phyloP scores from a whole-genome alignment of 768 basidiomycete genomes.

The Suillus americanus region DNA sequence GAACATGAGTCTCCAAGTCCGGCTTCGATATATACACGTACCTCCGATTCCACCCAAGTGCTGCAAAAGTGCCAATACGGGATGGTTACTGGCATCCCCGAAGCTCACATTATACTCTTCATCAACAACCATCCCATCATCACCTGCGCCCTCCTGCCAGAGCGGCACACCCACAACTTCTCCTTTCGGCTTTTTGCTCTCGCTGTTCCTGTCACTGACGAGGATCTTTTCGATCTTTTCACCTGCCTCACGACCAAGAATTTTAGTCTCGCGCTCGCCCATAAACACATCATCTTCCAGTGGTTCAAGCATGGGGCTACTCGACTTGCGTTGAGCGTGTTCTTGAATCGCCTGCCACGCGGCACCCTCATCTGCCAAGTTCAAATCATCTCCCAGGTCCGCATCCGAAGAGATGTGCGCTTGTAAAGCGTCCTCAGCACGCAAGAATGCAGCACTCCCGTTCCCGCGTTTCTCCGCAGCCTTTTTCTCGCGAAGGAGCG shows the following conservation, averaged over 20 bases:
- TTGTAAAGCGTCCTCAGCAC: constrained; percentile 43
- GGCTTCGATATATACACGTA: constrained; percentile 24
- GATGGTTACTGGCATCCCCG: constrained; percentile 18
- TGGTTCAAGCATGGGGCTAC: constrained; percentile 12
- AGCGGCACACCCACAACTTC: constrained; percentile 26
- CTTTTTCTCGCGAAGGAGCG: constrained; percentile 54
- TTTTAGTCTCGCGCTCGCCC: constrained; percentile 33
- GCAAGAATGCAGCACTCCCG: constrained; percentile 41
- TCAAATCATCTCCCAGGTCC: constrained; percentile 18
- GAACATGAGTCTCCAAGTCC: neutral
- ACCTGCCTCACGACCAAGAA: constrained; percentile 33
- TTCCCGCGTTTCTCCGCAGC: constrained; percentile 31
- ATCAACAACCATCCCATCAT: constrained; percentile 17
- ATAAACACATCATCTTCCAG: constrained; percentile 29
- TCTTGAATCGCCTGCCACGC: constrained; percentile 39
- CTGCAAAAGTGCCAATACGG: constrained; percentile 33
- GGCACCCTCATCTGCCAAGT: constrained; percentile 38
- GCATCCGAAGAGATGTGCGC: constrained; percentile 26
- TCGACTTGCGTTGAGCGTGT: constrained; percentile 14
- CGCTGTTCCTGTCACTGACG: constrained; percentile 36
- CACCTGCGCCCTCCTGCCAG: constrained; percentile 29
- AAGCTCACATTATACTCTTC: neutral
- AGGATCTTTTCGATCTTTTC: constrained; percentile 47
- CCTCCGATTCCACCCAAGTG: constrained; percentile 30
- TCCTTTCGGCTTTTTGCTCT: constrained; percentile 21